These are phyloP conservation scores for Ustilaginoidea virens DNA, from an alignment of 2,329 filamentous ascomycete genomes.

Conservation along the genomic window DNA sequence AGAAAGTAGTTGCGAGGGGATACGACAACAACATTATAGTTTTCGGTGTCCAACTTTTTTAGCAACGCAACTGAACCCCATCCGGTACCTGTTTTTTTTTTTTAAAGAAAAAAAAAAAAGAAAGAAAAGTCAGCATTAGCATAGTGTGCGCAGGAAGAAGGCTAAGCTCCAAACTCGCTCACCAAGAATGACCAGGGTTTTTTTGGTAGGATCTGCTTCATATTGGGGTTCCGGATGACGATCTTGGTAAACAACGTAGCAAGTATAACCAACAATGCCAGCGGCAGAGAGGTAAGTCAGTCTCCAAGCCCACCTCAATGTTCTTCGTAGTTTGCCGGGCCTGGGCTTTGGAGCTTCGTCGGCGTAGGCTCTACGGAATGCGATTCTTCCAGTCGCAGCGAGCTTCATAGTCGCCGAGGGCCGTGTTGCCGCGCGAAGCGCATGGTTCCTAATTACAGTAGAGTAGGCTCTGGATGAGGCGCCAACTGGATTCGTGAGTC, in stretches of 20 bases:
- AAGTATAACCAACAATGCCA: constrained; percentile 53
- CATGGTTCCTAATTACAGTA: constrained; percentile 13
- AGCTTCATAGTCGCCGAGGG: constrained; percentile 20
- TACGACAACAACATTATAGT: constrained; percentile 97
- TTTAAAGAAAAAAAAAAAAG: too few species aligned
- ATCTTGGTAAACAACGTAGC: constrained; percentile 70
- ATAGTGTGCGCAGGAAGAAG: neutral
- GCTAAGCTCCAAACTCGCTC: constrained; percentile 14
- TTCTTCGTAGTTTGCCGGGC: constrained; percentile 45
- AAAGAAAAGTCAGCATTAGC: neutral
- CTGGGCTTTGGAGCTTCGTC: constrained; percentile 34
- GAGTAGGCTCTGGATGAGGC: constrained; percentile 19
- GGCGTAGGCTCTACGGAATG: constrained; percentile 32
- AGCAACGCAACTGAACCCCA: constrained; percentile 92
- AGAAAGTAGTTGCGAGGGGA: constrained; percentile 99
- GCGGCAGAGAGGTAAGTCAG: constrained; percentile 62
- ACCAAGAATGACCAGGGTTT: constrained; percentile 94
- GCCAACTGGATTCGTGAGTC: constrained; percentile 13
- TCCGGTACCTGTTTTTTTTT: constrained; percentile 81
- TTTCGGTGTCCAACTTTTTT: constrained; percentile 96
- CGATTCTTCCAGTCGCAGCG: constrained; percentile 20
- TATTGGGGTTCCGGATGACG: constrained; percentile 70
- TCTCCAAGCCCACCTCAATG: constrained; percentile 72
- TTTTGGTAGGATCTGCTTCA: constrained; percentile 73
- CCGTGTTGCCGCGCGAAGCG: constrained; percentile 10